These are phyloP conservation scores for Aquilaria sinensis DNA, from an alignment of 345 rosid species.

Conservation along the genomic window DNA sequence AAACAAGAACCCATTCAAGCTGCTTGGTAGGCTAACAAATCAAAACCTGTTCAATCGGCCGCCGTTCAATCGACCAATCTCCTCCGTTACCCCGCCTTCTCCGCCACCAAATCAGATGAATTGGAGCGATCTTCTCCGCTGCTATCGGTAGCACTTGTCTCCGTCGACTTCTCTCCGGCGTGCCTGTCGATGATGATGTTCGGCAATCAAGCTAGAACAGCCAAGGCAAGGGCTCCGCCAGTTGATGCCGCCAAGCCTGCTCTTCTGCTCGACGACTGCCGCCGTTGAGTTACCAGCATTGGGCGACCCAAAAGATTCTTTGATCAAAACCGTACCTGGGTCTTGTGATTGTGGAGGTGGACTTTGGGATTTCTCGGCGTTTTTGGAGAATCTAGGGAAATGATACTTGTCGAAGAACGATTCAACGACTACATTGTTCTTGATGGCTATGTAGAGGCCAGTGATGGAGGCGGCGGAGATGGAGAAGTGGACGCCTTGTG, in stretches of 20 bases:
- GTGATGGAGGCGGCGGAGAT: conserved; percentile 67
- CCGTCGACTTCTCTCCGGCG: too few relatives aligned
- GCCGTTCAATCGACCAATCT: too few relatives aligned
- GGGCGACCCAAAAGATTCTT: not conserved
- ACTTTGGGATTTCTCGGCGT: not conserved
- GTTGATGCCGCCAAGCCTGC: conserved; percentile 55
- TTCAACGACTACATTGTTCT: conserved; percentile 82
- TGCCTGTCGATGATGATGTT: too few relatives aligned
- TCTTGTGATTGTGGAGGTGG: conserved; percentile 7
- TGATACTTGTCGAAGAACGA: conserved; percentile 51
- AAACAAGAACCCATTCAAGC: too few relatives aligned
- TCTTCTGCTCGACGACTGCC: conserved; percentile 18
- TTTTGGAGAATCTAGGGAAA: conserved; percentile 50
- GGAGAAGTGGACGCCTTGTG: conserved; percentile 67
- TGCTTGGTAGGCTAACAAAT: too few relatives aligned
- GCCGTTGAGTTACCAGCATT: conserved; percentile 1
- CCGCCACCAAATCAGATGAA: too few relatives aligned
- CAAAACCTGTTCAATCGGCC: too few relatives aligned
- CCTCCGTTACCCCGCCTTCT: too few relatives aligned
- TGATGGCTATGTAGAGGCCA: conserved; percentile 79
- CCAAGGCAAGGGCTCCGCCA: conserved; percentile 80
- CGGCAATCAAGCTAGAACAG: conserved; percentile 35
- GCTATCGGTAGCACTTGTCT: too few relatives aligned
- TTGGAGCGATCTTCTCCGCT: too few relatives aligned
- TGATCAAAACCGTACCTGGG: not conserved